These are phyloP conservation scores for Tylopilus intermedius DNA, from an alignment of 768 basidiomycete genomes.

Conservation along the genomic window DNA sequence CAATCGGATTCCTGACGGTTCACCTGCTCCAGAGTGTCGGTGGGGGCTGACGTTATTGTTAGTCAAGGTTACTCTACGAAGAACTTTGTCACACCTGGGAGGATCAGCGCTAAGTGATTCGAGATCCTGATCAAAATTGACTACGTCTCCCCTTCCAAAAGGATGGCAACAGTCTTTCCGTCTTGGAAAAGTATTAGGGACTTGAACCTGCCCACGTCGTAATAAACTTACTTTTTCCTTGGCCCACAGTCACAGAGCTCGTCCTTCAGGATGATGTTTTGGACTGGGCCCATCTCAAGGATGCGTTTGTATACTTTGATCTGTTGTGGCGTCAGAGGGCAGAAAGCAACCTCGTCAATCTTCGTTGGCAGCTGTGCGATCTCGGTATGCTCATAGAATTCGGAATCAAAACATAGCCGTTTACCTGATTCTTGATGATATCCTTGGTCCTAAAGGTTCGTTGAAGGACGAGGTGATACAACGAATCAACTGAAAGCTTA, in stretches of 20 bases:
- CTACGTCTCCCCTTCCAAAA: constrained; percentile 46
- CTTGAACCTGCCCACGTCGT: too few species aligned
- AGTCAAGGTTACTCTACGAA: background rate
- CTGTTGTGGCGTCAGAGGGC: constrained; percentile 74
- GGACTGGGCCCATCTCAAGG: constrained; percentile 57
- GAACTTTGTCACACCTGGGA: constrained; percentile 64
- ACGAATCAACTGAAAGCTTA: constrained; percentile 19
- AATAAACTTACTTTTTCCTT: too few species aligned
- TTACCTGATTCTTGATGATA: constrained; percentile 65
- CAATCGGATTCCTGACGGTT: background rate
- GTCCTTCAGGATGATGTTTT: constrained; percentile 51
- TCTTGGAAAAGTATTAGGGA: constrained; percentile 32
- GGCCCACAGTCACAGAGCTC: too few species aligned
- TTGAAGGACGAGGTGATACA: background rate
- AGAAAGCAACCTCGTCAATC: constrained; percentile 89
- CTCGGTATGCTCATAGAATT: background rate
- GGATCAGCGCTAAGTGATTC: constrained; percentile 82
- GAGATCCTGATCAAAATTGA: constrained; percentile 84
- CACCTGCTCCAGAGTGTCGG: constrained; percentile 68
- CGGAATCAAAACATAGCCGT: background rate
- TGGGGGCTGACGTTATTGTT: constrained; percentile 45
- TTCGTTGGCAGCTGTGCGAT: constrained; percentile 72
- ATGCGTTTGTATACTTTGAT: constrained; percentile 69
- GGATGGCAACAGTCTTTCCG: constrained; percentile 40
- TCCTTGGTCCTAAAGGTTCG: constrained; percentile 58